These are phyloP conservation scores for Polychaeton citri DNA, from an alignment of 2,329 filamentous ascomycete genomes.

Conservation along the genomic window DNA sequence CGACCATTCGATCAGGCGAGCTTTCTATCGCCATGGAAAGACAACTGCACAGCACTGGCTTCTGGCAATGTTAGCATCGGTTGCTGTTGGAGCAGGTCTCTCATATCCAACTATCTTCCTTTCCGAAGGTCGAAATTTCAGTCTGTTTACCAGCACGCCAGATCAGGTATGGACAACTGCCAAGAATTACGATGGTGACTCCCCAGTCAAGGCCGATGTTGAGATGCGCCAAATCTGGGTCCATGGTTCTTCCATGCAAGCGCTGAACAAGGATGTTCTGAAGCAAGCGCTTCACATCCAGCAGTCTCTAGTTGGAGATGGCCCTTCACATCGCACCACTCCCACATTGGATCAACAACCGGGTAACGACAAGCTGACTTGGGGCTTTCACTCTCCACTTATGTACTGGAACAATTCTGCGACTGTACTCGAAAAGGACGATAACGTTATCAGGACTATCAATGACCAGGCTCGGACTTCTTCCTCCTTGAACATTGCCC, in stretches of 20 bases:
- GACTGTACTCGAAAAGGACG: constrained; percentile 45
- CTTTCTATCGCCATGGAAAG: constrained; percentile 56
- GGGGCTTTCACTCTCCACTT: constrained; percentile 72
- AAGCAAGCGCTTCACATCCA: constrained; percentile 56
- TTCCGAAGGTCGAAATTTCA: constrained; percentile 51
- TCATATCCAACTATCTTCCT: constrained; percentile 66
- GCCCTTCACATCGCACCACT: constrained; percentile 9
- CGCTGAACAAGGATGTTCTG: constrained; percentile 52
- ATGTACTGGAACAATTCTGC: constrained; percentile 64
- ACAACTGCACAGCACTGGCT: constrained; percentile 62
- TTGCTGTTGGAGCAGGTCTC: constrained; percentile 54
- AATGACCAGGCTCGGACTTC: constrained; percentile 49
- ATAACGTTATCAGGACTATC: constrained; percentile 54
- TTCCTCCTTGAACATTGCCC: constrained; percentile 58
- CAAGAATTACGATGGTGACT: constrained; percentile 18
- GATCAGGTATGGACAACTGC: constrained; percentile 62
- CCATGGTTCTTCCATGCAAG: constrained; percentile 68
- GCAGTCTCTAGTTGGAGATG: constrained; percentile 49
- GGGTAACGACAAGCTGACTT: constrained; percentile 31
- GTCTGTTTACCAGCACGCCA: constrained; percentile 57
- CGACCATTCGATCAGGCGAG: constrained; percentile 50
- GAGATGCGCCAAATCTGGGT: constrained; percentile 74
- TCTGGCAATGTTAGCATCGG: constrained; percentile 59
- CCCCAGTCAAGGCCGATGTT: constrained; percentile 48
- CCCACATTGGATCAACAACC: constrained; percentile 4